A percentile compares a stretch with the other conserved stretches of the same genome.
Conservation (phyloP, 345 rosid genomes). For the Eucalyptus grandis region DNA sequence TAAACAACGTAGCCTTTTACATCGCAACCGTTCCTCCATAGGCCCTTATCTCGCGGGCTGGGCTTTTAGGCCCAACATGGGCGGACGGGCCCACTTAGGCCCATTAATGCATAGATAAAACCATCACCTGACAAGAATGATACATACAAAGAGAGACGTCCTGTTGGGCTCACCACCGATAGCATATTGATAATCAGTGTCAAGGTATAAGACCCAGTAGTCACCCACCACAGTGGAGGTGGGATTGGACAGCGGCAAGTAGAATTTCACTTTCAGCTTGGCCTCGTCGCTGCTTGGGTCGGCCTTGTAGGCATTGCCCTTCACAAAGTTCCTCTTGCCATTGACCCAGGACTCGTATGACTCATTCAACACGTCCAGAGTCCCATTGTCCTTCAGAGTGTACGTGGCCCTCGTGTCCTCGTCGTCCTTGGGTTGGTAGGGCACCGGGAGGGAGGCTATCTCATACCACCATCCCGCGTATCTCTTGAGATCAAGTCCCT, state of each 20-base stretch:
- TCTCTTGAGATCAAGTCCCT: constrained; percentile 24
- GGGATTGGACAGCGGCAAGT: constrained; percentile 34
- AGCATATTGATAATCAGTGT: constrained; percentile 46
- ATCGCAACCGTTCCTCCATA: no score
- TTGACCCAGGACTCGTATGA: constrained; percentile 46
- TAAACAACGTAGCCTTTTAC: no score
- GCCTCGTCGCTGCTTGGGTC: constrained; percentile 71
- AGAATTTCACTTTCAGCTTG: constrained; percentile 78
- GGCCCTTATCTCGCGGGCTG: no score
- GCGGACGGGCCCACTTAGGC: no score
- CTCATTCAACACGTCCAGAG: constrained; percentile 47
- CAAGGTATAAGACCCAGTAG: constrained; percentile 67
- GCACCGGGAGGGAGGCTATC: neutral
- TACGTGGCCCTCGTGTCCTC: constrained; percentile 73
- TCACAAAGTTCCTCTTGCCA: constrained; percentile 50
- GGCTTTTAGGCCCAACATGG: no score
- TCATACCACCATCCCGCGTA: constrained; percentile 95
- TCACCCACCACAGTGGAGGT: constrained; percentile 38
- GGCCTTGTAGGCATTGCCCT: constrained; percentile 68
- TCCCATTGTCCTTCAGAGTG: constrained; percentile 57
- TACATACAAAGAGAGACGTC: constrained; percentile 58
- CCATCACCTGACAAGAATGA: neutral
- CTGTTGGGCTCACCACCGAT: constrained; percentile 61
- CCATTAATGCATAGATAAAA: no score
- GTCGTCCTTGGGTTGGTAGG: constrained; percentile 50